Evolutionary conservation across 805 yeast species (phyloP).

Genomic region (Suhomyces faveliae): DNA sequence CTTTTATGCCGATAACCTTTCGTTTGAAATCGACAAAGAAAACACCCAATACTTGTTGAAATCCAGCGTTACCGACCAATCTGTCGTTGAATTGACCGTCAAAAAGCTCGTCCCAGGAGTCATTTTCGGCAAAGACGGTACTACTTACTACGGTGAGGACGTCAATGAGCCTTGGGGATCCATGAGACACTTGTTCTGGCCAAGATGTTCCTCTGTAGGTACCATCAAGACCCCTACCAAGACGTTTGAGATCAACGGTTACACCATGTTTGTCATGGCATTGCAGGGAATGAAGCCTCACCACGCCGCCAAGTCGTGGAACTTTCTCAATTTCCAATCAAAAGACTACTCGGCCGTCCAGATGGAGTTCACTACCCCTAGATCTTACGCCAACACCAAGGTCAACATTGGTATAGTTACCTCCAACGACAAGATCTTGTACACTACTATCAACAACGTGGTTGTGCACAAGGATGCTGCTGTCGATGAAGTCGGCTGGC

Average conservation of each 20-base stretch:
- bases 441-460: constrained; percentile 64
- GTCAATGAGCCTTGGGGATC: constrained; percentile 89
- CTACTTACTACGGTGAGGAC: constrained; percentile 84
- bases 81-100: constrained; percentile 67
- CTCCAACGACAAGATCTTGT: constrained; percentile 57
- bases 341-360: constrained; percentile 68
- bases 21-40: constrained; percentile 60
- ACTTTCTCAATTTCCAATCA: constrained; percentile 86
- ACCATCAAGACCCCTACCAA: constrained; percentile 39
- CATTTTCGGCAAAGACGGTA: constrained; percentile 87
- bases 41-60: constrained; percentile 49
- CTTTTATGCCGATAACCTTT: constrained; percentile 74
- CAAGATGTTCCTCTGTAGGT: constrained; percentile 75
- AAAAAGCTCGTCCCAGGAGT: constrained; percentile 71
- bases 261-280: constrained; percentile 90
- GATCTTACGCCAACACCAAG: constrained; percentile 76
- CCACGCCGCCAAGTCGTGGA: constrained; percentile 98
- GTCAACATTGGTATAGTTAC: constrained; percentile 79
- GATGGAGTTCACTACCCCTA: constrained; percentile 96
- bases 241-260: constrained; percentile 43
- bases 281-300: constrained; percentile 99
- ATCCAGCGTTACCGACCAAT: constrained; percentile 65
- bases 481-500: constrained; percentile 88
- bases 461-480: constrained; percentile 51
- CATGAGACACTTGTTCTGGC: constrained; percentile 97